These are phyloP conservation scores for Arxiozyma slooffiae DNA, from an alignment of 1,139 yeast species.

Conservation along the genomic window DNA sequence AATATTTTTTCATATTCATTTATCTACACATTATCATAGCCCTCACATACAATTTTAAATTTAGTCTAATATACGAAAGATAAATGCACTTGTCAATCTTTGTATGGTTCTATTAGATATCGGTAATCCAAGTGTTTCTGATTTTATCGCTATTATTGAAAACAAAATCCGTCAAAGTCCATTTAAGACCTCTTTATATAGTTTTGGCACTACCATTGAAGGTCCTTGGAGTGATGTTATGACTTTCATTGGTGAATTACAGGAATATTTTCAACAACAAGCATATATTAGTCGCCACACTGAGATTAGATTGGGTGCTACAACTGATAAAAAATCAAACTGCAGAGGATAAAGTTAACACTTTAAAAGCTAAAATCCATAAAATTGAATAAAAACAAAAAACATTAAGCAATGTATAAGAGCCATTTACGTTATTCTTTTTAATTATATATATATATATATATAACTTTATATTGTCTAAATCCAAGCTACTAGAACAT, in stretches of 20 bases:
- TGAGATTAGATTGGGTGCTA: slow-evolving; percentile 76
- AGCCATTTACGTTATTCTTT: too few species aligned
- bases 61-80: slow-evolving; percentile 34
- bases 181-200: slow-evolving; percentile 61
- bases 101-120: slow-evolving; percentile 84
- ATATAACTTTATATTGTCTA: background rate
- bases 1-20: too few species aligned
- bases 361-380: slow-evolving; percentile 5
- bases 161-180: slow-evolving; percentile 50
- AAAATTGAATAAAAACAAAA: slow-evolving; percentile 2
- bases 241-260: slow-evolving; percentile 69
- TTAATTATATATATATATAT: background rate
- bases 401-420: background rate
- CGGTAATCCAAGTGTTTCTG: slow-evolving; percentile 63
- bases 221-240: slow-evolving; percentile 88
- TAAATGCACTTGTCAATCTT: slow-evolving; percentile 59
- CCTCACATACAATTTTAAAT: background rate
- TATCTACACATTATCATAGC: too few species aligned
- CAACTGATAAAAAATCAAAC: slow-evolving; percentile 57
- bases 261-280: slow-evolving; percentile 53
- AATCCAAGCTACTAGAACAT: background rate
- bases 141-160: slow-evolving; percentile 64
- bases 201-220: slow-evolving; percentile 83
- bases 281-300: slow-evolving; percentile 75
- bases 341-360: slow-evolving; percentile 52